Percentiles rank a stretch among this genome's conserved stretches.
Evolutionary conservation across 1,284 basidiomycete genomes (phyloP).

Genomic region (Termitomyces sp.): DNA sequence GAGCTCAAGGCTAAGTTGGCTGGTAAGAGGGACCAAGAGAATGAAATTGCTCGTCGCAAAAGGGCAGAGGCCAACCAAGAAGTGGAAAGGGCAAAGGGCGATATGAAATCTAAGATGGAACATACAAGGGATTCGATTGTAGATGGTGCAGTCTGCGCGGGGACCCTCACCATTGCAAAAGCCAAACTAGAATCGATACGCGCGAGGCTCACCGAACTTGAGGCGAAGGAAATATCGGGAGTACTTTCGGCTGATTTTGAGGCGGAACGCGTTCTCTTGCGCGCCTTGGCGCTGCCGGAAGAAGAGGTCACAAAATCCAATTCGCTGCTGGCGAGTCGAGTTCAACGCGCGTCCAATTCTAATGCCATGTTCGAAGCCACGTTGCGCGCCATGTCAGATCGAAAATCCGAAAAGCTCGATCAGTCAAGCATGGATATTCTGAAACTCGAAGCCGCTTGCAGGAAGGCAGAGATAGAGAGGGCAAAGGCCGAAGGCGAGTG

Average conservation of each 20-base stretch:
- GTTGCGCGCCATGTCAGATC: slow-evolving; percentile 74
- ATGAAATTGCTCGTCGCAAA: slow-evolving; percentile 58
- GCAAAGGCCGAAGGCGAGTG: slow-evolving; percentile 67
- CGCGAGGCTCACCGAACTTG: slow-evolving; percentile 63
- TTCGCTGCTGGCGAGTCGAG: slow-evolving; percentile 54
- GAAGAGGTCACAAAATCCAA: slow-evolving; percentile 62
- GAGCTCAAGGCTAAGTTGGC: slow-evolving; percentile 84
- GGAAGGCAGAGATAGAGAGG: slow-evolving; percentile 70
- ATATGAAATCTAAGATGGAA: slow-evolving; percentile 65
- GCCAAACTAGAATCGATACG: slow-evolving; percentile 64
- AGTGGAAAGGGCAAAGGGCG: slow-evolving; percentile 64
- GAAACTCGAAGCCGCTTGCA: slow-evolving; percentile 64
- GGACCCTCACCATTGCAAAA: slow-evolving; percentile 73
- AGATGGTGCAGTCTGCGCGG: slow-evolving; percentile 75
- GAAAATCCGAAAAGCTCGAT: slow-evolving; percentile 76
- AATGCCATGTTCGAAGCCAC: slow-evolving; percentile 79
- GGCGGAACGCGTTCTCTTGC: slow-evolving; percentile 70
- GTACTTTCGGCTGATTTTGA: slow-evolving; percentile 56
- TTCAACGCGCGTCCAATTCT: slow-evolving; percentile 71
- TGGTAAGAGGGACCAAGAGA: slow-evolving; percentile 60
- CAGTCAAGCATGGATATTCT: slow-evolving; percentile 68
- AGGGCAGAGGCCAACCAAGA: slow-evolving; percentile 64
- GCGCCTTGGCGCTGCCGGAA: slow-evolving; percentile 65
- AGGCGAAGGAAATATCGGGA: slow-evolving; percentile 35
- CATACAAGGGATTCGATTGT: slow-evolving; percentile 64